Percentiles rank a stretch among this genome's conserved stretches.
Evolutionary conservation across 2,329 filamentous ascomycete genomes (phyloP).

Genomic region (Colletotrichum lupini): DNA sequence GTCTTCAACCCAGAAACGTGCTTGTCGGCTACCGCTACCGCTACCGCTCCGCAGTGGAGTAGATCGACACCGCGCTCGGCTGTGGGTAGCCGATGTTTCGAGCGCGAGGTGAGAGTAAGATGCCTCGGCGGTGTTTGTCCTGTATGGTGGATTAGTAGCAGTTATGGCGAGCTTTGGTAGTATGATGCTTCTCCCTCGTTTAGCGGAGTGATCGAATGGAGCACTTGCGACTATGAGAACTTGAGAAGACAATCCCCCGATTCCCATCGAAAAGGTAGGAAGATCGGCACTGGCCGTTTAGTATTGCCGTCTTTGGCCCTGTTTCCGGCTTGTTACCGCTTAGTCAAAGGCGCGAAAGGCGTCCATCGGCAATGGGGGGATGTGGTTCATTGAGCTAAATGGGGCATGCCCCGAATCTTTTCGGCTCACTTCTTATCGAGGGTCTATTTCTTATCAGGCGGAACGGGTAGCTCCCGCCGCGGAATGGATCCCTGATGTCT

Average conservation of each 20-base stretch:
- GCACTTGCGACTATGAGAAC: constrained; percentile 6
- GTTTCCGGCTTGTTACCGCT: constrained; percentile 22
- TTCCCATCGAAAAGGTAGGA: constrained; percentile 5
- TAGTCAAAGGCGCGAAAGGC: constrained; percentile 4
- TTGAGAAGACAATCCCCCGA: not conserved
- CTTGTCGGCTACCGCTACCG: constrained; percentile 11
- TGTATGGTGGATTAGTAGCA: not conserved
- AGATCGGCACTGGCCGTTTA: constrained; percentile 15
- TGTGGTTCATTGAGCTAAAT: not conserved
- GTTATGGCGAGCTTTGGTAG: not conserved
- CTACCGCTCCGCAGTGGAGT: constrained; percentile 31
- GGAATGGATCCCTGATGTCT: not conserved
- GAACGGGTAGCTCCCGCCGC: constrained; percentile 17
- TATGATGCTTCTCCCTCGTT: not conserved
- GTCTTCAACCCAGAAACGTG: constrained; percentile 6
- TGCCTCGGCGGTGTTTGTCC: constrained; percentile 22
- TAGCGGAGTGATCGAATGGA: constrained; percentile 2
- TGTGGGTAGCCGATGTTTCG: constrained; percentile 28
- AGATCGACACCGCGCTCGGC: constrained; percentile 35
- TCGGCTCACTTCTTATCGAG: constrained; percentile 18
- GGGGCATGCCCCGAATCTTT: not conserved
- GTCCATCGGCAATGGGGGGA: constrained; percentile 1
- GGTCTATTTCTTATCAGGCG: constrained; percentile 24
- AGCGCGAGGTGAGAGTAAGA: constrained; percentile 1
- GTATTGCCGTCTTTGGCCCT: constrained; percentile 1